Percentiles rank a stretch among this genome's conserved stretches.
Conservation (phyloP, 805 yeast genomes). For the Ogataea chonburiensis region DNA sequence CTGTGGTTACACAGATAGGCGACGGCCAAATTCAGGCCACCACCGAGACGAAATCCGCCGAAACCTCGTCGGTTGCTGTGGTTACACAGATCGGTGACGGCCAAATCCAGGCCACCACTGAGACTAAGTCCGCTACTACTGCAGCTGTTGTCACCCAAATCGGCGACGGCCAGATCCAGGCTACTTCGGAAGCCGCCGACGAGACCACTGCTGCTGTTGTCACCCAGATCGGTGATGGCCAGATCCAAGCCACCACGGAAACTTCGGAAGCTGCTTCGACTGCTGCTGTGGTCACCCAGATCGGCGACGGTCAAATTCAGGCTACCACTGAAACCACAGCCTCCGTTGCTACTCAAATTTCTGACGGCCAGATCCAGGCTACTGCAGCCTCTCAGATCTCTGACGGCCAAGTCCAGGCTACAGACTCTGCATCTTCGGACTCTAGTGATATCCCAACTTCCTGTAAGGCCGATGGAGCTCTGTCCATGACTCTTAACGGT, state of each 20-base stretch:
- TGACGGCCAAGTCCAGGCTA: constrained; percentile 47
- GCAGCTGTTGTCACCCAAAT: constrained; percentile 35
- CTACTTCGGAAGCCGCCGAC: constrained; percentile 32
- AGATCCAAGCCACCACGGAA: constrained; percentile 28
- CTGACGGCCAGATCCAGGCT: constrained; percentile 47
- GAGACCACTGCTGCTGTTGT: constrained; percentile 29
- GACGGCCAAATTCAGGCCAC: constrained; percentile 35
- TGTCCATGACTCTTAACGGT: constrained; percentile 42
- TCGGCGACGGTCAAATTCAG: constrained; percentile 50
- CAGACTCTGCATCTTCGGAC: constrained; percentile 32
- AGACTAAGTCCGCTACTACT: constrained; percentile 22
- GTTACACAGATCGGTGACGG: constrained; percentile 46
- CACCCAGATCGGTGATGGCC: constrained; percentile 10
- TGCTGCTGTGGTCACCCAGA: constrained; percentile 33
- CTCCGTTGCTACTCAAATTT: constrained; percentile 37
- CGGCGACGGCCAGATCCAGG: constrained; percentile 41
- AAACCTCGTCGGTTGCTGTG: constrained; percentile 11
- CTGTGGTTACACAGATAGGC: constrained; percentile 18
- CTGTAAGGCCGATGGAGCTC: constrained; percentile 38
- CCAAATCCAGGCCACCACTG: constrained; percentile 37
- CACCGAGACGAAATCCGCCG: constrained; percentile 31
- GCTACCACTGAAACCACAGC: constrained; percentile 37
- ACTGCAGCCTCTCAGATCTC: constrained; percentile 38
- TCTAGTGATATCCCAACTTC: constrained; percentile 26
- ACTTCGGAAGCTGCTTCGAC: too few relatives aligned